These are phyloP conservation scores for Ogataea kodamae DNA, from an alignment of 805 yeast species.

Conservation along the genomic window DNA sequence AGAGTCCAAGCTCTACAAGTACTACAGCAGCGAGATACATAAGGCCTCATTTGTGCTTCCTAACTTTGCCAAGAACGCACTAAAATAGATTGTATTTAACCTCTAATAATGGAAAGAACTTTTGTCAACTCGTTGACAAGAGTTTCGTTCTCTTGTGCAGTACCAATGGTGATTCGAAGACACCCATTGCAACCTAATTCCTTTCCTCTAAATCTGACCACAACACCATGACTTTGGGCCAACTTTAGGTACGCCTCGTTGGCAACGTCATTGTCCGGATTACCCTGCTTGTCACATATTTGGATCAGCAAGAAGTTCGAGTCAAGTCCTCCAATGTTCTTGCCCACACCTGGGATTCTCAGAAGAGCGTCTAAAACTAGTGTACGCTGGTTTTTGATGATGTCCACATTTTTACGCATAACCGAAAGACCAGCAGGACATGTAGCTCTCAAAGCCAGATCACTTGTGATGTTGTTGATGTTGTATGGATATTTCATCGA, in stretches of 20 bases:
- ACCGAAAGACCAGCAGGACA: conserved; percentile 48
- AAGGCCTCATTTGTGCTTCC: conserved; percentile 89
- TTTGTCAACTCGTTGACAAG: conserved; percentile 40
- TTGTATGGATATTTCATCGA: conserved; percentile 96
- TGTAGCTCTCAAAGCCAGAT: conserved; percentile 73
- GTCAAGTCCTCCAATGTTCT: conserved; percentile 76
- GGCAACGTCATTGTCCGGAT: conserved; percentile 69
- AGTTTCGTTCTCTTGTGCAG: conserved; percentile 62
- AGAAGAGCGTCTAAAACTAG: conserved; percentile 52
- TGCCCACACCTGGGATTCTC: conserved; percentile 61
- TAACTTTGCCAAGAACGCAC: conserved; percentile 68
- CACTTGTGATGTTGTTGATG: conserved; percentile 76
- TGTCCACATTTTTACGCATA: conserved; percentile 54
- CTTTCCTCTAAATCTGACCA: conserved; percentile 85
- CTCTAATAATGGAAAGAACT: conserved; percentile 20
- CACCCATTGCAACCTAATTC: conserved; percentile 90
- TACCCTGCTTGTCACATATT: conserved; percentile 56
- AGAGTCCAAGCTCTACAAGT: conserved; percentile 64
- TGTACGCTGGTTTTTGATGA: conserved; percentile 53
- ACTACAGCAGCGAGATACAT: conserved; percentile 83
- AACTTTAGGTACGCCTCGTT: conserved; percentile 58
- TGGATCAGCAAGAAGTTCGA: conserved; percentile 82
- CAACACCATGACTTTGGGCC: conserved; percentile 74
- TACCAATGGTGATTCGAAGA: conserved; percentile 84
- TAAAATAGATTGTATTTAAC: conserved; percentile 11